A percentile compares a stretch with the other conserved stretches of the same genome.
Evolutionary conservation across 129 eudicot genomes (phyloP).

Genomic region (Flaveria trinervia): DNA sequence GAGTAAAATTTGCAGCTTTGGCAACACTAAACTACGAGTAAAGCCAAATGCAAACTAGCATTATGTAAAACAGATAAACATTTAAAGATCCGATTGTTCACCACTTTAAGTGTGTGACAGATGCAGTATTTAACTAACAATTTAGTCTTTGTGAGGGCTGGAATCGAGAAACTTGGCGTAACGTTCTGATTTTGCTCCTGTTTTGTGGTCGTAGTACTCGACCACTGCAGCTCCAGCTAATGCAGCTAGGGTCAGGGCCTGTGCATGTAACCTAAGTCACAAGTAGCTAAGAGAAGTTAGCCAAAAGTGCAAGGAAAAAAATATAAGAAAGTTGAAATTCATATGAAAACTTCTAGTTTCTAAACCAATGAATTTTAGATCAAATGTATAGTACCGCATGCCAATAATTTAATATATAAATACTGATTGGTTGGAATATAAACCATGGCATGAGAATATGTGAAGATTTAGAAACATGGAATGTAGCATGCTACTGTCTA

Average conservation of each 20-base stretch:
- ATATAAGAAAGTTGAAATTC: not conserved
- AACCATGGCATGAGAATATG: slow-evolving; percentile 1
- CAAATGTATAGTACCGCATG: too few species aligned
- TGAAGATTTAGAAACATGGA: not conserved
- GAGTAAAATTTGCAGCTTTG: slow-evolving; percentile 36
- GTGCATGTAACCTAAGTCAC: slow-evolving; percentile 82
- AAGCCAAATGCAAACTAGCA: slow-evolving; percentile 30
- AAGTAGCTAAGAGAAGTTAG: slow-evolving; percentile 1
- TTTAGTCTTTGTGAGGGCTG: slow-evolving; percentile 50
- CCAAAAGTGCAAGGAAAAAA: not conserved
- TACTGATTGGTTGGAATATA: too few species aligned
- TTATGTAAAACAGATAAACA: slow-evolving; percentile 24
- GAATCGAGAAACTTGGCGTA: slow-evolving; percentile 65
- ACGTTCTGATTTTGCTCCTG: slow-evolving; percentile 53
- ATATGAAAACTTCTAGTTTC: not conserved
- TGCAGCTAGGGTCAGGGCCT: slow-evolving; percentile 90
- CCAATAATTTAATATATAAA: not conserved
- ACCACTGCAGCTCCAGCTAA: slow-evolving; percentile 88
- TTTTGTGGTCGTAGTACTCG: slow-evolving; percentile 77
- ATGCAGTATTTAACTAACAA: slow-evolving; percentile 7
- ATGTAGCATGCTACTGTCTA: too few species aligned
- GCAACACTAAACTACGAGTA: slow-evolving; percentile 28
- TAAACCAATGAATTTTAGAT: not conserved
- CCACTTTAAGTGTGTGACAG: not conserved
- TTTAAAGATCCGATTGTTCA: not conserved